Evolutionary conservation across 176 grass and related monocot genomes (phyloP), one percentile per base, ranked within the genome.

Genomic region (Alloteropsis semialata): DNA sequence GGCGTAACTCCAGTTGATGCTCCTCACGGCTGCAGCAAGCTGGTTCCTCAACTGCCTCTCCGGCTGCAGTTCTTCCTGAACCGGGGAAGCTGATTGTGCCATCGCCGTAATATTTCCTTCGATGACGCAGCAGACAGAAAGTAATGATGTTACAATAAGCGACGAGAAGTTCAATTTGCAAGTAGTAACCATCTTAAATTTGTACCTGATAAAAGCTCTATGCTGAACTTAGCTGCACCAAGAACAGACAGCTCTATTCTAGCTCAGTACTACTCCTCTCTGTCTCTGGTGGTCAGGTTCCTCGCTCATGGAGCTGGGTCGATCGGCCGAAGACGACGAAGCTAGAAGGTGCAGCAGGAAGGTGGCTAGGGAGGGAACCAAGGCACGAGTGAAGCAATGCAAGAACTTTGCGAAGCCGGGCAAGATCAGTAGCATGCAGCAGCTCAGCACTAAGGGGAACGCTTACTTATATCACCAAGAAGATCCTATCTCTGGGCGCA

Each of bases 1-100:
- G 43, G 91, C 91, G 59, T 98, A 98, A 42, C 49, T 98, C 96
- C 96, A 98, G 62, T 87, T 82, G 60, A 85, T 87, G 67, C 86
- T 89, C 81, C 90, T 95, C 44, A 83, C 87, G 3, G 88, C 76
- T 25, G 90, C 84, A 49, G 87, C 92, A 55, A 98, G 90, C 71
- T 88, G 92, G 69, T 57, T 84, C 62, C 87, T 91, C 49, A 95
- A 77, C 9, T 48, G 65, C 61, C 83, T 75, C 82, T 3, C 68
- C 0, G 37, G 75, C 29, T 43, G 65, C 9, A 75, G 58, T 60
- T 90, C 84, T 73, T 77, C 65, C 72, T 65, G 67, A 59, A 64
- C 63, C 15, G 11, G 25, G 71, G n/a, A 45, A 43, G 80, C 41
- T 36, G 30, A 21, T 8, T 8, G 39, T 4, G 41, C 54, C 80